Conservation (phyloP, 2,329 filamentous ascomycete genomes). For the Penicillium expansum region DNA sequence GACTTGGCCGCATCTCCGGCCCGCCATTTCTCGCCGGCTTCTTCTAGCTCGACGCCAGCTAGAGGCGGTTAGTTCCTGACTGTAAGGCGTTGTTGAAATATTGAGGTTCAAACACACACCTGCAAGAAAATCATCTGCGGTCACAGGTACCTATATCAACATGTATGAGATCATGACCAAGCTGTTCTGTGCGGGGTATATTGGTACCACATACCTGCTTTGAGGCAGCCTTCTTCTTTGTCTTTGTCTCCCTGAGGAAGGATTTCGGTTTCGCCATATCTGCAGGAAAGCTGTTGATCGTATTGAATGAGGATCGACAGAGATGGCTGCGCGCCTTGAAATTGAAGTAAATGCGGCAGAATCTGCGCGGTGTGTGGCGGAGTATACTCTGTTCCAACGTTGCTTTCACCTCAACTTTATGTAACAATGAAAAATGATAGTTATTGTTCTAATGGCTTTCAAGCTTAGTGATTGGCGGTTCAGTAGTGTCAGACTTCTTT, state of each 20-base stretch:
- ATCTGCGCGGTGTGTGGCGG: slow-evolving; percentile 6
- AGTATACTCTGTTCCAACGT: not conserved
- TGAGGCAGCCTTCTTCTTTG: slow-evolving; percentile 40
- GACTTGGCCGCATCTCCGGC: slow-evolving; percentile 67
- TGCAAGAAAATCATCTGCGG: slow-evolving; percentile 66
- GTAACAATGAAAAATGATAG: not conserved
- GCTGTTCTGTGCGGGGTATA: not conserved
- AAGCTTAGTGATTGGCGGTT: not conserved
- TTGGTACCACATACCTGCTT: slow-evolving; percentile 34
- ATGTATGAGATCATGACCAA: slow-evolving; percentile 5
- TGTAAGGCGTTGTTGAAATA: not conserved
- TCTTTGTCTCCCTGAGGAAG: slow-evolving; percentile 43
- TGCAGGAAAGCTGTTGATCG: slow-evolving; percentile 2
- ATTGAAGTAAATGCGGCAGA: slow-evolving; percentile 9
- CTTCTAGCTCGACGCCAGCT: slow-evolving; percentile 67
- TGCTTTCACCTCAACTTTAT: not conserved
- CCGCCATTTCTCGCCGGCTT: slow-evolving; percentile 71
- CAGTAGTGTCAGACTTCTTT: not conserved
- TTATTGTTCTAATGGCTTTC: not conserved
- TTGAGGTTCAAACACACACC: slow-evolving; percentile 36
- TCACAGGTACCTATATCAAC: slow-evolving; percentile 51
- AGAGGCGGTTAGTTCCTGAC: not conserved
- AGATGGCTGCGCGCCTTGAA: not conserved
- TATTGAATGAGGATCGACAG: not conserved
- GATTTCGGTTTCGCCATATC: slow-evolving; percentile 42